A percentile compares a stretch with the other conserved stretches of the same genome.
Conservation (phyloP, 208 protist genomes). For the Leptomonas seymouri region DNA sequence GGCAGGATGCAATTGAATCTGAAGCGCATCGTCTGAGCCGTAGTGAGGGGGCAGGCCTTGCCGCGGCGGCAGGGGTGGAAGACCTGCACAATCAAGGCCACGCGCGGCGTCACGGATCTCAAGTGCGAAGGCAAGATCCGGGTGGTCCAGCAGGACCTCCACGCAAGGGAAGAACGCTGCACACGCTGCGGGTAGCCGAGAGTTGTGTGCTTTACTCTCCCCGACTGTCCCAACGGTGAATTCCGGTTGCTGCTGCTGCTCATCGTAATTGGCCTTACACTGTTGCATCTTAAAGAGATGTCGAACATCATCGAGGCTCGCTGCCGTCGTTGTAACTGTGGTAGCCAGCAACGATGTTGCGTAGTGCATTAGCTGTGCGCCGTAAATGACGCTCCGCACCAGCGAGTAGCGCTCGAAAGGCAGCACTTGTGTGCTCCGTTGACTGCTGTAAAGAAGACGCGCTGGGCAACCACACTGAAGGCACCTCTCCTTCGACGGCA, state of each 20-base stretch:
- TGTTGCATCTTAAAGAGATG: constrained; percentile 1
- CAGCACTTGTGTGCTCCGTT: not conserved
- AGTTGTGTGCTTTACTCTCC: not conserved
- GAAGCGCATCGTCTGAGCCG: not conserved
- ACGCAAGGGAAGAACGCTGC: constrained; percentile 38
- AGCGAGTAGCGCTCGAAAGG: constrained; percentile 3
- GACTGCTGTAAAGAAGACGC: constrained; percentile 1
- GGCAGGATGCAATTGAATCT: constrained; percentile 36
- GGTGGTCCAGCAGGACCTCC: constrained; percentile 49
- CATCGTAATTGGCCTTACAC: not conserved
- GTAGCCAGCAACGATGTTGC: constrained; percentile 8
- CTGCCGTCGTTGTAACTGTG: not conserved
- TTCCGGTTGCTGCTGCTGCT: not conserved
- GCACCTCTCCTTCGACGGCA: constrained; percentile 13
- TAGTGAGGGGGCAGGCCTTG: no score
- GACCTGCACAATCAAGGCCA: not conserved
- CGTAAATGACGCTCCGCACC: not conserved
- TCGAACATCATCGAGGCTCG: not conserved
- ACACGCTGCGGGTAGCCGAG: not conserved
- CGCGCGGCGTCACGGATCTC: constrained; percentile 14
- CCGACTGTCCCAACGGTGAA: not conserved
- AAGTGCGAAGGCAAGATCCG: constrained; percentile 57
- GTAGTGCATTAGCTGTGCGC: constrained; percentile 6
- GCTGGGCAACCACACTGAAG: constrained; percentile 25
- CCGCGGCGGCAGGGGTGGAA: not conserved